Evolutionary conservation across 1,139 yeast species (phyloP).

Genomic region (Saccharomyces pastorianus): DNA sequence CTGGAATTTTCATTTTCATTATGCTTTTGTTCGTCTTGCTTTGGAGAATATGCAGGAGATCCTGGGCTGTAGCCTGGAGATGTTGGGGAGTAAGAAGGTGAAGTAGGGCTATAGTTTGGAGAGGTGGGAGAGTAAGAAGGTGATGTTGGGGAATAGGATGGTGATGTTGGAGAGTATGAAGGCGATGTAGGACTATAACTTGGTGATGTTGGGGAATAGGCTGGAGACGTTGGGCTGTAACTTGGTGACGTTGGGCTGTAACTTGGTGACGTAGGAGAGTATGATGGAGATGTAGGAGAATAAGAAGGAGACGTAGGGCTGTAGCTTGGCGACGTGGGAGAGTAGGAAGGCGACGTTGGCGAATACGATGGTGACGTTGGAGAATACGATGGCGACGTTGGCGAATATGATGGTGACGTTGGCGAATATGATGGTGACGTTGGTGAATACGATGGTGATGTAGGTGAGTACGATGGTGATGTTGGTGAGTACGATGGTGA

Average conservation of each 20-base stretch:
- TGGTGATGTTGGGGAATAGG: constrained; percentile 53
- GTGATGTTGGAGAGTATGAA: constrained; percentile 46
- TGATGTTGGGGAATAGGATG: constrained; percentile 47
- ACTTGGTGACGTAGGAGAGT: constrained; percentile 51
- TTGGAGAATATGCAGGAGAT: constrained; percentile 49
- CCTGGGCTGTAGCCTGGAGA: constrained; percentile 47
- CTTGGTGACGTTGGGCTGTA: constrained; percentile 54
- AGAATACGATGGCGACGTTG: constrained; percentile 51
- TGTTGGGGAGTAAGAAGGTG: constrained; percentile 46
- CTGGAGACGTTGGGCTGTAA: constrained; percentile 54
- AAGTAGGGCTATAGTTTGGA: constrained; percentile 46
- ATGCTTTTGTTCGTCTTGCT: constrained; percentile 31
- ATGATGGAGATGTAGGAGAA: constrained; percentile 48
- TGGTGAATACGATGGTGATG: constrained; percentile 56
- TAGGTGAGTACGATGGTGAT: constrained; percentile 59
- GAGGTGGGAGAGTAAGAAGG: constrained; percentile 47
- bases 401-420: constrained; percentile 53
- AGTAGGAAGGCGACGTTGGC: constrained; percentile 56
- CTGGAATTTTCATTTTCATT: constrained; percentile 11
- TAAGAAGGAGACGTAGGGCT: constrained; percentile 55
- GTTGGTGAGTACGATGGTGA: constrained; percentile 70
- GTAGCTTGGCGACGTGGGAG: constrained; percentile 54
- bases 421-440: constrained; percentile 55
- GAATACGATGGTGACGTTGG: constrained; percentile 54
- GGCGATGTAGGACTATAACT: constrained; percentile 55